Evolutionary conservation across 805 yeast genomes (phyloP), one percentile per base, ranked within the genome.

Genomic region (Blastobotrys peoriensis): DNA sequence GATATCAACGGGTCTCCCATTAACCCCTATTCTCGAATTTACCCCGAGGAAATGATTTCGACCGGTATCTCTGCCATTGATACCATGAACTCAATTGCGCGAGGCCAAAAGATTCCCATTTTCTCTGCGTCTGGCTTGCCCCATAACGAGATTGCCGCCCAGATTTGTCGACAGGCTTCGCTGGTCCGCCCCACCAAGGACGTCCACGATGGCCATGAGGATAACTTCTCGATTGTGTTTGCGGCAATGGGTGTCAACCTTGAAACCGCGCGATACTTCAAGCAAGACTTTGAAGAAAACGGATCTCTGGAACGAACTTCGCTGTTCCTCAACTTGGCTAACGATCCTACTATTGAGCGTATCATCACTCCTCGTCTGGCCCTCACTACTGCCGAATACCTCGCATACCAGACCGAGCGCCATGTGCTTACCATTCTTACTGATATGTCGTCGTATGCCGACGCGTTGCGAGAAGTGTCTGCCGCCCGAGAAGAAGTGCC

Each of bases 401-500:
- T 94, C 67, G 98, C 98, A 44, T 93, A 93, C 67, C 99, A 93
- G 73, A 93, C 99, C 20, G 99, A 93, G 72, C 87, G 97, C 71
- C 99, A 93, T 67, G 99, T 93, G 43, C 79, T 93, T 71, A 93
- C 98, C 43, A 91, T 93, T 62, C 78, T 93, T 65, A 94, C 99
- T 41, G 99, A 93, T 73, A 93, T 93, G 99, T 87, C 97, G 21
- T 93, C 98, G n/a, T 93, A 93, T 66, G 99, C 99, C 34, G 99
- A 93, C 68, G 99, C 99, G 34, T 75, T 93, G 64, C 89, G 99
- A 82, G 99, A 93, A 74, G 98, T 93, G 41, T 88, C 97, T 52
- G 98, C 99, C 50, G 99, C 99, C 40, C 88, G 99, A 77, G 99
- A 93, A 72, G 98, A 94, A 73, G 98, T 93, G 38, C 98, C 98